Evolutionary conservation across 805 yeast species (phyloP).

Genomic region (Sporopachydermia lactativora): DNA sequence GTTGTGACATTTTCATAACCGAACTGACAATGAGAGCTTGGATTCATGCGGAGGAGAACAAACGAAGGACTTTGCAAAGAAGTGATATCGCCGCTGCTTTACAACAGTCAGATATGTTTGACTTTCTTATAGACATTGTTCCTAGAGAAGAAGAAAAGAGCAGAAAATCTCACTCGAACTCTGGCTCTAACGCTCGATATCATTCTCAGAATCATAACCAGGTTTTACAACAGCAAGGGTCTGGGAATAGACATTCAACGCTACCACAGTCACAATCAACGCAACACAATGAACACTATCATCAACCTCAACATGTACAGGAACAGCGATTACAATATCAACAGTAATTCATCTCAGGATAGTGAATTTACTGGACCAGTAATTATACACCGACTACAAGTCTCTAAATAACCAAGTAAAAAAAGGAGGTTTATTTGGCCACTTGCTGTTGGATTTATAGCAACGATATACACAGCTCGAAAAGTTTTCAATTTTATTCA

Average conservation of each 20-base stretch:
- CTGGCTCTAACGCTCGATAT: constrained; percentile 2
- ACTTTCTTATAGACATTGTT: constrained; percentile 88
- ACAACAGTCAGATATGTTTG: constrained; percentile 94
- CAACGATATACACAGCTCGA: too few relatives aligned
- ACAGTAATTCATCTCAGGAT: too few relatives aligned
- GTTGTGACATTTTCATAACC: constrained; percentile 93
- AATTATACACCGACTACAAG: too few relatives aligned
- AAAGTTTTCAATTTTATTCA: too few relatives aligned
- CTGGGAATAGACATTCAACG: background rate
- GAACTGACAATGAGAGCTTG: constrained; percentile 98
- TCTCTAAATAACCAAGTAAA: too few relatives aligned
- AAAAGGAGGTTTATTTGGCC: too few relatives aligned
- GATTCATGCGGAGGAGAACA: constrained; percentile 96
- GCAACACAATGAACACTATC: constrained; percentile 9
- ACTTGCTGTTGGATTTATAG: too few relatives aligned
- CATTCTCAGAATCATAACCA: constrained; percentile 9
- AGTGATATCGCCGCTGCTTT: constrained; percentile 92
- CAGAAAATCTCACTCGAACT: constrained; percentile 15
- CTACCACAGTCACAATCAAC: constrained; percentile 10
- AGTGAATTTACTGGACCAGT: too few relatives aligned
- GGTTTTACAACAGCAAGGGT: constrained; percentile 13
- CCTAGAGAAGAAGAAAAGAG: constrained; percentile 73
- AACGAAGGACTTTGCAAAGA: constrained; percentile 86
- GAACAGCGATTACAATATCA: constrained; percentile 8
- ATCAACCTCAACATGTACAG: constrained; percentile 4